These are phyloP conservation scores for Lachancea sp. DNA, from an alignment of 805 yeast species.

Conservation along the genomic window DNA sequence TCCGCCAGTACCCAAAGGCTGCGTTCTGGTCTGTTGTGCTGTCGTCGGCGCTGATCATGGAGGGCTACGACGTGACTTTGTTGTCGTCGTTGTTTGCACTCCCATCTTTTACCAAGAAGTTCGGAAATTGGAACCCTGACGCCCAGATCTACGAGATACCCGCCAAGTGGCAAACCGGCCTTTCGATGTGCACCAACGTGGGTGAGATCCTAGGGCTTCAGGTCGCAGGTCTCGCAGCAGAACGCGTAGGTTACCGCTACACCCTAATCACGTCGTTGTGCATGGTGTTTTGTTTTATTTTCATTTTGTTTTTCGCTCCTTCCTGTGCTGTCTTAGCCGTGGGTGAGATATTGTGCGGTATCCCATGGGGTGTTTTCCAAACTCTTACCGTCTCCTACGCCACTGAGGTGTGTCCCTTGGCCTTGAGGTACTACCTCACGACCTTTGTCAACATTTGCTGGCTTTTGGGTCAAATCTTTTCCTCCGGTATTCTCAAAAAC, in stretches of 20 bases:
- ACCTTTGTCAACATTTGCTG: conserved; percentile 46
- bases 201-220: conserved; percentile 43
- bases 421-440: conserved; percentile 43
- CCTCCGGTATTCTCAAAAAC: conserved; percentile 44
- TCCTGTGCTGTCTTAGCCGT: conserved; percentile 34
- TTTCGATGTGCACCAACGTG: conserved; percentile 24
- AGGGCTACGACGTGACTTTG: conserved; percentile 41
- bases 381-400: conserved; percentile 48
- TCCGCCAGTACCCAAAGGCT: conserved; percentile 39
- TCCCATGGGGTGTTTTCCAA: conserved; percentile 50
- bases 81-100: conserved; percentile 39
- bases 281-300: conserved; percentile 35
- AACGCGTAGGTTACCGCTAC: conserved; percentile 41
- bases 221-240: conserved; percentile 40
- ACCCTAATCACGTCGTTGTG: conserved; percentile 31
- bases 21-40: conserved; percentile 42
- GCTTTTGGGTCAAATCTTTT: conserved; percentile 51
- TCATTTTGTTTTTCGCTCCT: conserved; percentile 43
- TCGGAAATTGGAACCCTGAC: conserved; percentile 32
- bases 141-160: conserved; percentile 30
- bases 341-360: conserved; percentile 40
- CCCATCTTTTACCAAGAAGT: conserved; percentile 39
- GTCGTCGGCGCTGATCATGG: conserved; percentile 41
- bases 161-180: conserved; percentile 38
- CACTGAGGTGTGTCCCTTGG: conserved; percentile 48